Base-by-base conservation (phyloP, 768 basidiomycete genomes). In the Calocera viscosa region DNA sequence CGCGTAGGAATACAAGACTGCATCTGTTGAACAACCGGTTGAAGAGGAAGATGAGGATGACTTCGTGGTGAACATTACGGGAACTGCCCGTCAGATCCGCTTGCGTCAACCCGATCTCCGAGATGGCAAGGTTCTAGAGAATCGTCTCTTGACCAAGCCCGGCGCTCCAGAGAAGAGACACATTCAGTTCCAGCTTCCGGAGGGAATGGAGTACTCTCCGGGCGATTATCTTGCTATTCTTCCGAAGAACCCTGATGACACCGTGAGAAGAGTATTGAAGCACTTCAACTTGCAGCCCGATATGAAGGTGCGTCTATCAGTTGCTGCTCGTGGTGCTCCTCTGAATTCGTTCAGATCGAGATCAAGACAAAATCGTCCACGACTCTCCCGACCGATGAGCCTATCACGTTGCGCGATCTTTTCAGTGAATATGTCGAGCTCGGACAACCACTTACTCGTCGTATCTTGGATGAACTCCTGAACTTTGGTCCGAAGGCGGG, bases 401-500 rank as follows among this genome's bases (percentile, higher is more conserved):
- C 78, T 0, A 76, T 82, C 65, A 74, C 70, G 64, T 68, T 81
- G 14, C 72, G 72, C 19, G 73, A 76, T n/a, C 69, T 83, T 2
- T 72, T 83, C 19, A 73, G 74, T 2, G 80, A 80, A 1, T 83
- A 81, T 66, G 75, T 83, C 40, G 82, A 82, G 67, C 73, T 83
- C 14, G 78, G 78, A 0, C 82, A 83, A 70, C 79, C 80, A 0
- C 80, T 79, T 1, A 81, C 81, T 5, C 73, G 77, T 3, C 73
- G 77, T 19, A 77, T 82, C 68, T 72, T 82, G 24, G 76, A 75
- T 22, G 69, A 70, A 26, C 71, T 82, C 49, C 47, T 72, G 8
- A 67, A 75, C 1, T 68, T 69, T 10, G 69, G 75, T 17, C 73
- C 72, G 14, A 70, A 73, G 0, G 75, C 72, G 0, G 49, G 41